Conservation (phyloP, 2,329 filamentous ascomycete species). For the Fusarium goolgardi region DNA sequence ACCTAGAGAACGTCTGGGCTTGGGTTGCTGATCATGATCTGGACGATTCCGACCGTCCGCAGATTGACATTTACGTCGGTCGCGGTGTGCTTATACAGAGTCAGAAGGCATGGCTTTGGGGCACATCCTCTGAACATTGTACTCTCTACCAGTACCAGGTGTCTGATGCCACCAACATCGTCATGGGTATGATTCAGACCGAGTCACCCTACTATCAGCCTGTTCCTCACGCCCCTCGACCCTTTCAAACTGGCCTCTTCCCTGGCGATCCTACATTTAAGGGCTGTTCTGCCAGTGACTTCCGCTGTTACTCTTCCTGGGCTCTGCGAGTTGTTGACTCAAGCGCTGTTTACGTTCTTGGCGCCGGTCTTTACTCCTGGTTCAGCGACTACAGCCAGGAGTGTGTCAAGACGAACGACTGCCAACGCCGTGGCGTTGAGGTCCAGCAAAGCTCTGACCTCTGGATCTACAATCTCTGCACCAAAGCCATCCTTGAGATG, state of each 20-base stretch:
- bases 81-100: conserved; percentile 53
- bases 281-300: conserved; percentile 1
- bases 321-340: conserved; percentile 37
- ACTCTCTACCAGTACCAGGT: conserved; percentile 63
- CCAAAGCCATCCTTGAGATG: conserved; percentile 33
- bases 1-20: conserved; percentile 67
- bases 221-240: conserved; percentile 26
- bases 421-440: conserved; percentile 37
- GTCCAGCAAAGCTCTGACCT: conserved; percentile 31
- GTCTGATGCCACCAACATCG: conserved; percentile 58
- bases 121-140: conserved; percentile 39
- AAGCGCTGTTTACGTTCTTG: conserved; percentile 37
- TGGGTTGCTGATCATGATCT: conserved; percentile 74
- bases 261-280: conserved; percentile 20
- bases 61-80: conserved; percentile 55
- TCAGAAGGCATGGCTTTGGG: conserved; percentile 48
- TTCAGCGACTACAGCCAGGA: conserved; percentile 42
- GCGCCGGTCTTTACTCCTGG: conserved; percentile 47
- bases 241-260: conserved; percentile 54
- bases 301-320: conserved; percentile 35
- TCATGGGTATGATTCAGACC: conserved; percentile 61
- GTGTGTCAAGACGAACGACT: conserved; percentile 34
- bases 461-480: conserved; percentile 41
- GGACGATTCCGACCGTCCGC: background rate
- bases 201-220: conserved; percentile 43